Base-by-base conservation (phyloP, 305 asterid genomes). In the Fraxinus angustifolia region DNA sequence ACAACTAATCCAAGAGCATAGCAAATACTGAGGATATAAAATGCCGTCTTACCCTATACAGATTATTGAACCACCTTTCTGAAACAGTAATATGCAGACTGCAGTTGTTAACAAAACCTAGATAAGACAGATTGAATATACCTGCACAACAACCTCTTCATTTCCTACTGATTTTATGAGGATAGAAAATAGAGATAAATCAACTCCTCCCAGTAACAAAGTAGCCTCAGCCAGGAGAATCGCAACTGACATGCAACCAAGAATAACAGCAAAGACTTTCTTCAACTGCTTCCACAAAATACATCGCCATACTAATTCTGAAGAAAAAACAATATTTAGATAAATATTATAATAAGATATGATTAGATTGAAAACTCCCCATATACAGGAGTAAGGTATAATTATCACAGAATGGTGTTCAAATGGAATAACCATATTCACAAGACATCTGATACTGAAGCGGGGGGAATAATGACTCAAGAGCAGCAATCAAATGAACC, bases 101-200 rank as follows among this genome's bases (percentile, higher is more conserved):
- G 67, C 70, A 62, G 56, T 34, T 40, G 48, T 40, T 45, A 58
- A 75, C 38, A 73, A 42, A 86, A 81, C 79, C 45, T 36, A 36
- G 80, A 79, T n/a, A 74, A 77, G 60, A 56, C 30, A 33, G 80
- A 45, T 79, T 17, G 77, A 80, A 31, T 80, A 38, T 88, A 96
- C 99, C 99, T 96, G 99, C 87, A 94, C 98, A 83, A 94, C 87
- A 88, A 92, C 95, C 91, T 94, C 99, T 82, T 93, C 92, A 80
- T 82, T 86, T 86, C 97, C 97, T 50, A 89, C 98, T 72, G 98
- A 90, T 84, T 96, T 96, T 73, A 96, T 88, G 78, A 96, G 94
- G 87, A 96, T 78, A 42, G 99, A 96, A 86, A 96, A 93, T 65
- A 94, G 86, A 78, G 99, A 96, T 81, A 94, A 94, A 88, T 96